phyloP scores from a whole-genome alignment of 257 asterid species.

The Ilex aquifolium region DNA sequence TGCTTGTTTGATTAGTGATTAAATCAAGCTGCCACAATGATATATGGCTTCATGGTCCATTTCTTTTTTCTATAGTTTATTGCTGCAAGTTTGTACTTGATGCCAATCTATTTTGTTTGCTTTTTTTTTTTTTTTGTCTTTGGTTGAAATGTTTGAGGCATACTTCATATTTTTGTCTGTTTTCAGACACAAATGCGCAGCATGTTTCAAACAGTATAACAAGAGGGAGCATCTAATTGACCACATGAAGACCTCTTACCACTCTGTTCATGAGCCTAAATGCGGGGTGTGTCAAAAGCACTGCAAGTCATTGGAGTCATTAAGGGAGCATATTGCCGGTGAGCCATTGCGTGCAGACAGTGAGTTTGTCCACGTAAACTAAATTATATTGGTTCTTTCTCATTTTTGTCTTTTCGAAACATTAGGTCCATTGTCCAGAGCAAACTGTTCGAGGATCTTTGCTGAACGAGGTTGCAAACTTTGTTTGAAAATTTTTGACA shows the following conservation, averaged over 20 bases:
- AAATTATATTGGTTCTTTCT: slow-evolving; percentile 12
- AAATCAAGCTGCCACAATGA: too few relatives aligned
- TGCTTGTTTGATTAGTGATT: too few relatives aligned
- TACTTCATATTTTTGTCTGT: slow-evolving; percentile 1
- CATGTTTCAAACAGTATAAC: slow-evolving; percentile 59
- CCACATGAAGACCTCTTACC: slow-evolving; percentile 38
- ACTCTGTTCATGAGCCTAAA: slow-evolving; percentile 50
- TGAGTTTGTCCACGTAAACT: slow-evolving; percentile 5
- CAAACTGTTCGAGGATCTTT: slow-evolving; percentile 34
- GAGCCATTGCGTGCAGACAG: slow-evolving; percentile 6
- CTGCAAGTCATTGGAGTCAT: slow-evolving; percentile 48
- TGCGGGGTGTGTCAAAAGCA: slow-evolving; percentile 47
- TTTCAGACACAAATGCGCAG: slow-evolving; percentile 50
- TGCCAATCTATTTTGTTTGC: background rate
- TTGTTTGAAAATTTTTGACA: slow-evolving; percentile 32
- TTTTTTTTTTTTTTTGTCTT: background rate
- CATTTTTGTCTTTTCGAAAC: slow-evolving; percentile 3
- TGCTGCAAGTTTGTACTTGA: too few relatives aligned
- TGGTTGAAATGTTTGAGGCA: background rate
- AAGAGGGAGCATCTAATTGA: slow-evolving; percentile 50
- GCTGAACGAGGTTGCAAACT: slow-evolving; percentile 45
- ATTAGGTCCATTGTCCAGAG: slow-evolving; percentile 43
- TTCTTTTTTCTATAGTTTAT: background rate
- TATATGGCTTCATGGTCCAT: background rate
- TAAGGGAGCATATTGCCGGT: slow-evolving; percentile 49